Conservation (phyloP, 352 stramenopile species). For the Phytopythium delawarense region DNA sequence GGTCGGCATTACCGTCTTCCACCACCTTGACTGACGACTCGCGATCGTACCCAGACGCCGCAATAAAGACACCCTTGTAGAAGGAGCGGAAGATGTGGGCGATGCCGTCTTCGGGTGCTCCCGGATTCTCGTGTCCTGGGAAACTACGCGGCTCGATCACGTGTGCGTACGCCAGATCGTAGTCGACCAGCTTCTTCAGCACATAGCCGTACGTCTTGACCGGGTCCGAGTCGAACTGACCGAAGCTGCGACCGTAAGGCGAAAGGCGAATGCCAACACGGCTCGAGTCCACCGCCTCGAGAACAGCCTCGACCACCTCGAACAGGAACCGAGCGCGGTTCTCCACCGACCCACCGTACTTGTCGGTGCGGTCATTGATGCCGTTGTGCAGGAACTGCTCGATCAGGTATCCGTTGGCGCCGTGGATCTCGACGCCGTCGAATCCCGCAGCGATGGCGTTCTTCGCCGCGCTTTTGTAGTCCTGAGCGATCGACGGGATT, state of each 20-base stretch:
- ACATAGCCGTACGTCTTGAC: constrained; percentile 37
- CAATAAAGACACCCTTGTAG: constrained; percentile 39
- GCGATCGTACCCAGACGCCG: constrained; percentile 18
- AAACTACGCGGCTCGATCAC: constrained; percentile 43
- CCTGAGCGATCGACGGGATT: constrained; percentile 50
- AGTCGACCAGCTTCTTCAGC: background rate
- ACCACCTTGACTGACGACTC: constrained; percentile 35
- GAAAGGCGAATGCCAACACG: constrained; percentile 26
- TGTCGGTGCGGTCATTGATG: constrained; percentile 70
- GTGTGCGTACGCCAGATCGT: constrained; percentile 44
- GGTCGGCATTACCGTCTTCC: constrained; percentile 34
- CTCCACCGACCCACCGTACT: constrained; percentile 74
- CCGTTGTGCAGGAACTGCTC: constrained; percentile 78
- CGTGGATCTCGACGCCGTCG: constrained; percentile 83
- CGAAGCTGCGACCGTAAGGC: constrained; percentile 26
- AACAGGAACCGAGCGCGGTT: constrained; percentile 71
- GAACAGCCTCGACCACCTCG: constrained; percentile 48
- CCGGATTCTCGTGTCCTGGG: constrained; percentile 14
- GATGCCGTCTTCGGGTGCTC: constrained; percentile 23
- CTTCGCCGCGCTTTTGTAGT: constrained; percentile 50
- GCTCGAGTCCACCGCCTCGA: constrained; percentile 12
- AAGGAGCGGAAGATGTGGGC: constrained; percentile 30
- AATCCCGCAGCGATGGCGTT: constrained; percentile 66
- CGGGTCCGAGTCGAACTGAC: constrained; percentile 20
- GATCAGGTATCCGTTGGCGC: constrained; percentile 86